Percentiles rank a stretch among this genome's conserved stretches.
Conservation (phyloP, 306 rosid species). For the Mimosa pudica region DNA sequence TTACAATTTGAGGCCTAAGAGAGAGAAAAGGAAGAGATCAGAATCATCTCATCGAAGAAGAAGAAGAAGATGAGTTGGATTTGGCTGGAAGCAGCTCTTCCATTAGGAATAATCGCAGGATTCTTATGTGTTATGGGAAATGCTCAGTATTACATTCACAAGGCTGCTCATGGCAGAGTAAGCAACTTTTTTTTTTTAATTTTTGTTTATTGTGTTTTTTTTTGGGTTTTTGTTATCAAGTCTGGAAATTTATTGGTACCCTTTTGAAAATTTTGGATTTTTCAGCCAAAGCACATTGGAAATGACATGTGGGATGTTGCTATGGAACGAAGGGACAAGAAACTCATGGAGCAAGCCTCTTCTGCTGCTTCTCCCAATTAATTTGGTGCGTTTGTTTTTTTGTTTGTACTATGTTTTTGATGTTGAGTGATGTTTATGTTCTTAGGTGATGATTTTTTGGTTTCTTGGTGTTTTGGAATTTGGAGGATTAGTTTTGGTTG, state of each 20-base stretch:
- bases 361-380: constrained; percentile 42
- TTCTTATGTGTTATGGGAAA: constrained; percentile 89
- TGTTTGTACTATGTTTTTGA: background rate
- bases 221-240: background rate
- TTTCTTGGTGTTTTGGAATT: background rate
- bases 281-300: constrained; percentile 91
- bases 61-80: constrained; percentile 40
- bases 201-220: background rate
- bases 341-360: constrained; percentile 59
- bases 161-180: constrained; percentile 88
- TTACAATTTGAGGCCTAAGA: no score
- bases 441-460: background rate
- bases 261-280: background rate
- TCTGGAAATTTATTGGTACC: background rate
- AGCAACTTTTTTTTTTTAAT: background rate
- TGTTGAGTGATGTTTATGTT: background rate
- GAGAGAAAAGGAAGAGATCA: background rate
- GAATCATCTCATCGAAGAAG: background rate
- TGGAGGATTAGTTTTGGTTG: background rate
- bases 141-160: constrained; percentile 88
- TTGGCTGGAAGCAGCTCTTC: constrained; percentile 59
- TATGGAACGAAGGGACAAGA: constrained; percentile 96
- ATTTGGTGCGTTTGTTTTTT: background rate
- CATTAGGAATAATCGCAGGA: constrained; percentile 89
- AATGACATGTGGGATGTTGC: constrained; percentile 96